A percentile compares a stretch with the other conserved stretches of the same genome.
Conservation (phyloP, 129 eudicot genomes). For the Apium graveolens region DNA sequence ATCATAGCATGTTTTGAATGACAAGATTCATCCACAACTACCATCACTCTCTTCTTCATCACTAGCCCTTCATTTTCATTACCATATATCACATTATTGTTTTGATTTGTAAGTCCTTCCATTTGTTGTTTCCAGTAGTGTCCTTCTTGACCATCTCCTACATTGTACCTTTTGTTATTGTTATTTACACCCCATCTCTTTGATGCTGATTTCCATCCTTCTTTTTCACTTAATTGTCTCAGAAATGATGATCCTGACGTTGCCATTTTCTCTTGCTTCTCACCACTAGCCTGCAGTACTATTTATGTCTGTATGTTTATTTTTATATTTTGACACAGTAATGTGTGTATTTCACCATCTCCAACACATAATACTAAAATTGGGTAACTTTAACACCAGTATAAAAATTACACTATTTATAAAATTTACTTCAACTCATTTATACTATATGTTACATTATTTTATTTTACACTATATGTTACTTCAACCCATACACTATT, state of each 20-base stretch:
- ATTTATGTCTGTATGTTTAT: not conserved
- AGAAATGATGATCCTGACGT: constrained; percentile 41
- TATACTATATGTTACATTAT: too few relatives aligned
- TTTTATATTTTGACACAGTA: not conserved
- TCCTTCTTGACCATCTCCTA: constrained; percentile 14
- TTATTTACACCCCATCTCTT: constrained; percentile 40
- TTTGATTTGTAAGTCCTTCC: constrained; percentile 22
- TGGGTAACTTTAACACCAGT: too few relatives aligned
- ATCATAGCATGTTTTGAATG: constrained; percentile 89
- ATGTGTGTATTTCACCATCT: too few relatives aligned
- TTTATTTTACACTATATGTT: too few relatives aligned
- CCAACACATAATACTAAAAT: too few relatives aligned
- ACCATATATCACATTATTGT: constrained; percentile 13
- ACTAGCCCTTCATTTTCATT: constrained; percentile 28
- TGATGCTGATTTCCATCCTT: constrained; percentile 49
- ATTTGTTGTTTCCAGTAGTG: constrained; percentile 37
- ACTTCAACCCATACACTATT: too few relatives aligned
- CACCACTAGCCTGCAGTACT: not conserved
- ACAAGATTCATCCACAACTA: constrained; percentile 66
- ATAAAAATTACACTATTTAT: too few relatives aligned
- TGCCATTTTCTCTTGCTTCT: constrained; percentile 26
- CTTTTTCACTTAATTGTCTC: constrained; percentile 54
- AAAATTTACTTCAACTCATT: too few relatives aligned
- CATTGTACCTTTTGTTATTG: not conserved
- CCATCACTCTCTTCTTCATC: constrained; percentile 82